Evolutionary conservation across 257 asterid species (phyloP).

Genomic region (Penstemon barbatus): DNA sequence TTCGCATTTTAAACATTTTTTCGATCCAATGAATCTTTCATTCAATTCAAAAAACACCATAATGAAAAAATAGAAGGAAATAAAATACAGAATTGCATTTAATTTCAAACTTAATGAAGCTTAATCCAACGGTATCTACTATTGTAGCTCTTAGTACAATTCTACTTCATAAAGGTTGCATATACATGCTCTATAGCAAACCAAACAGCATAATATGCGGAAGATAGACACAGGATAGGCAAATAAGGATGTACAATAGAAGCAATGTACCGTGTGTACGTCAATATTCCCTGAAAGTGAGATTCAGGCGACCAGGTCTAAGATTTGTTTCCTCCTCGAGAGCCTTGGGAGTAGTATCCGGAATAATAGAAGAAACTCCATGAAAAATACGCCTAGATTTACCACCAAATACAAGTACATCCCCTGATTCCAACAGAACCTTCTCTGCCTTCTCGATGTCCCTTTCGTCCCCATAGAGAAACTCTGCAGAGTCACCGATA

Average conservation of each 20-base stretch:
- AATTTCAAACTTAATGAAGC: too few relatives aligned
- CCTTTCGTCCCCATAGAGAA: constrained; percentile 54
- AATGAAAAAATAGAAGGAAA: too few relatives aligned
- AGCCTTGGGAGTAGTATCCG: constrained; percentile 49
- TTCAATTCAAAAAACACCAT: too few relatives aligned
- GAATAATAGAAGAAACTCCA: constrained; percentile 56
- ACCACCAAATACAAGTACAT: constrained; percentile 81
- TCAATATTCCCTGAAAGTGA: constrained; percentile 74
- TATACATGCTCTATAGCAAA: too few relatives aligned
- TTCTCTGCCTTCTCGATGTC: constrained; percentile 48
- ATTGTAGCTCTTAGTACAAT: too few relatives aligned
- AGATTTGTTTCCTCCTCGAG: constrained; percentile 54
- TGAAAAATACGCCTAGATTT: constrained; percentile 68
- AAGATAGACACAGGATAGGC: background rate
- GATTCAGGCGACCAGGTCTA: constrained; percentile 73
- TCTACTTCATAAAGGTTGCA: too few relatives aligned
- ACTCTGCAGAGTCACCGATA: constrained; percentile 73
- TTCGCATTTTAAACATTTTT: too few relatives aligned
- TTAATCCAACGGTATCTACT: too few relatives aligned
- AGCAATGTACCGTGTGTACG: constrained; percentile 16
- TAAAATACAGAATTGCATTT: too few relatives aligned
- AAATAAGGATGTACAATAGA: background rate
- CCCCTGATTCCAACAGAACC: constrained; percentile 59
- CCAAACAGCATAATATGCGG: too few relatives aligned
- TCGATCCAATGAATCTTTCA: too few relatives aligned